Percentiles rank a stretch among this genome's conserved stretches.
Conservation (phyloP, 2,329 filamentous ascomycete genomes). For the Sporothrix protearum region DNA sequence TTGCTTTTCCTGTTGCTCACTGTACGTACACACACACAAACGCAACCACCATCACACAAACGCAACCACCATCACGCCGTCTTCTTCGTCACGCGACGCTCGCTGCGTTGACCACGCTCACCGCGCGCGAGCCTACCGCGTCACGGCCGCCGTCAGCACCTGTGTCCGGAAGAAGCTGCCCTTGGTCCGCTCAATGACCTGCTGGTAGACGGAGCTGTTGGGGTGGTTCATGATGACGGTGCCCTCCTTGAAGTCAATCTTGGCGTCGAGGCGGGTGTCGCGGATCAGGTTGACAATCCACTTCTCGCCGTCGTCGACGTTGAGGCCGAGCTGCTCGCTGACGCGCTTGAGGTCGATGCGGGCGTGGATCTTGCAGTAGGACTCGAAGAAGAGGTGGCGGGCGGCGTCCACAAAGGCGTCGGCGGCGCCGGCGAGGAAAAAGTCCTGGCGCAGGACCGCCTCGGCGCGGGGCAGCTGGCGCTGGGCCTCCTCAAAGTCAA, state of each 20-base stretch:
- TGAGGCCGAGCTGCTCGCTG: conserved; percentile 83
- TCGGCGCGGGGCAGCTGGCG: conserved; percentile 82
- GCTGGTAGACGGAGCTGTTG: conserved; percentile 96
- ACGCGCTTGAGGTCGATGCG: conserved; percentile 98
- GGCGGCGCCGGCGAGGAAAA: conserved; percentile 83
- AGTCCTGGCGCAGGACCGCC: conserved; percentile 86
- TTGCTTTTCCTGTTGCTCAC: conserved; percentile 3
- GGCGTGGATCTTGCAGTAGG: conserved; percentile 99
- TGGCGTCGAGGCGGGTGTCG: conserved; percentile 94
- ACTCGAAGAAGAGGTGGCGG: conserved; percentile 94
- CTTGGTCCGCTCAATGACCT: conserved; percentile 99
- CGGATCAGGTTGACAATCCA: conserved; percentile 99
- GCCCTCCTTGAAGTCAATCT: conserved; percentile 98
- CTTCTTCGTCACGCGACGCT: neutral
- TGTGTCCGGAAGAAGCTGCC: conserved; percentile 98
- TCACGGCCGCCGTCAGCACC: conserved; percentile 71
- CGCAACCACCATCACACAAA: neutral
- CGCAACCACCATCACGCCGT: neutral
- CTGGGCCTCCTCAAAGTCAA: conserved; percentile 96
- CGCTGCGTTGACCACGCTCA: neutral
- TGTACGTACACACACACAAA: neutral
- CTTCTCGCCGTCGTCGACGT: conserved; percentile 95
- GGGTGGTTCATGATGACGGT: conserved; percentile 99
- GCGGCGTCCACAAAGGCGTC: conserved; percentile 92
- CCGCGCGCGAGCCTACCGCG: conserved; percentile 29